A percentile compares a stretch with the other conserved stretches of the same genome.
Evolutionary conservation across 495 filamentous ascomycete genomes (phyloP).

Genomic region (Rostrohypoxylon terebratum): DNA sequence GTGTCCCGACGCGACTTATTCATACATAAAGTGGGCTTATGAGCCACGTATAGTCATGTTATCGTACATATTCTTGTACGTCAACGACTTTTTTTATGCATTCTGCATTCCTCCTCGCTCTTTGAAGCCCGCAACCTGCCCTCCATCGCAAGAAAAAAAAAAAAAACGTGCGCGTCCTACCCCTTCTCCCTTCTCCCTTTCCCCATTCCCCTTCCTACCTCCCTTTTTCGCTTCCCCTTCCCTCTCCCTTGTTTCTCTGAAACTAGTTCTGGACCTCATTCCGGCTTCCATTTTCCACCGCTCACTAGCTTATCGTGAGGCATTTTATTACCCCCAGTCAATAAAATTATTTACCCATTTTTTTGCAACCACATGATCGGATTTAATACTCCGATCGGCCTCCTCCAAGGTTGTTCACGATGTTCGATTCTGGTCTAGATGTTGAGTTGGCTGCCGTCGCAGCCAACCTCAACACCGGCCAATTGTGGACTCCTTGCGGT

Average conservation of each 20-base stretch:
- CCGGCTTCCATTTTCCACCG: slow-evolving; percentile 14
- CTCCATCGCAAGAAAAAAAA: not conserved
- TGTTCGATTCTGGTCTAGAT: slow-evolving; percentile 25
- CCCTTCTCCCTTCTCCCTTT: slow-evolving; percentile 1
- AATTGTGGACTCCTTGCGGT: slow-evolving; percentile 39
- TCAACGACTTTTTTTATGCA: slow-evolving; percentile 30
- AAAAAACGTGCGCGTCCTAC: slow-evolving; percentile 3
- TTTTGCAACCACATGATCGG: slow-evolving; percentile 4
- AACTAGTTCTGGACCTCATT: slow-evolving; percentile 8
- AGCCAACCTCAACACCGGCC: slow-evolving; percentile 35
- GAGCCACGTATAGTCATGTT: slow-evolving; percentile 36
- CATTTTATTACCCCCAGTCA: slow-evolving; percentile 14
- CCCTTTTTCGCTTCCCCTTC: not conserved
- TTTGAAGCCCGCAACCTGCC: not conserved
- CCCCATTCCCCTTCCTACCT: slow-evolving; percentile 3
- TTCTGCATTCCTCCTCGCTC: slow-evolving; percentile 17
- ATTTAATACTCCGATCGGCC: slow-evolving; percentile 16
- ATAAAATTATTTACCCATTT: slow-evolving; percentile 12
- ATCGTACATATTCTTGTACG: slow-evolving; percentile 32
- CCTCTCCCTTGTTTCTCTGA: not conserved
- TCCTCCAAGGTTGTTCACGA: not conserved
- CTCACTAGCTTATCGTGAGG: slow-evolving; percentile 18
- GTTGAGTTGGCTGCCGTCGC: slow-evolving; percentile 23
- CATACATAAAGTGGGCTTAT: slow-evolving; percentile 32
- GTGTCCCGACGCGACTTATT: slow-evolving; percentile 27